Percentiles rank a stretch among this genome's conserved stretches.
These are phyloP conservation scores for Pyricularia pennisetigena DNA, from an alignment of 2,329 filamentous ascomycete genomes.

Conservation along the genomic window DNA sequence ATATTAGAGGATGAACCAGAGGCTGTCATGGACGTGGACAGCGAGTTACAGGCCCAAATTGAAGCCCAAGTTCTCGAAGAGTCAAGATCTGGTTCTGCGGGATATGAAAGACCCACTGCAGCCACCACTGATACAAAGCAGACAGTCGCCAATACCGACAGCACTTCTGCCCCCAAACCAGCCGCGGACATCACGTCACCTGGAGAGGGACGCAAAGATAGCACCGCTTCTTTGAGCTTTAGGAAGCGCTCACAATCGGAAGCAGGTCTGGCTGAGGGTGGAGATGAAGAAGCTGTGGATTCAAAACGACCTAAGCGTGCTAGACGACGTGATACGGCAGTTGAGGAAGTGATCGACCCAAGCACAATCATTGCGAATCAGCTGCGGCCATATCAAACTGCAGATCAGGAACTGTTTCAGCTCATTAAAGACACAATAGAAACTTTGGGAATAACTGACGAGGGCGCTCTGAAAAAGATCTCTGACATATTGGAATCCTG, in stretches of 20 bases:
- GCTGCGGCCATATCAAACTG: constrained; percentile 45
- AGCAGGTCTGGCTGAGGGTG: constrained; percentile 45
- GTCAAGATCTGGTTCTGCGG: not conserved
- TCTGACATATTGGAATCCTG: constrained; percentile 43
- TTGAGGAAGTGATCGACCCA: constrained; percentile 42
- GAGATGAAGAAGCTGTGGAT: constrained; percentile 45
- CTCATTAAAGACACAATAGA: constrained; percentile 45
- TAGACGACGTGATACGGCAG: constrained; percentile 46
- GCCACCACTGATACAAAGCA: constrained; percentile 4
- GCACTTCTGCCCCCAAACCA: not conserved
- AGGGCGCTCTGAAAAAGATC: constrained; percentile 31
- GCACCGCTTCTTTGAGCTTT: constrained; percentile 29
- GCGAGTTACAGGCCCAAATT: constrained; percentile 15
- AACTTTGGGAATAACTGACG: constrained; percentile 42
- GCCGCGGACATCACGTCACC: not conserved
- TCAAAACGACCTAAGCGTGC: constrained; percentile 58
- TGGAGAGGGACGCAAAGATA: constrained; percentile 14
- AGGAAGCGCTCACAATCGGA: constrained; percentile 54
- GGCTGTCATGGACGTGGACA: constrained; percentile 27
- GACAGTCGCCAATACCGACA: constrained; percentile 2
- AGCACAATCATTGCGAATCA: constrained; percentile 42
- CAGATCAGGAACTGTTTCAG: constrained; percentile 45
- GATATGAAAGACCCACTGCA: not conserved
- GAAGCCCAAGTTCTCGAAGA: constrained; percentile 4
- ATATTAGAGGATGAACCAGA: constrained; percentile 25